phyloP scores from a whole-genome alignment of 257 asterid species.

The Solanum phureja region DNA sequence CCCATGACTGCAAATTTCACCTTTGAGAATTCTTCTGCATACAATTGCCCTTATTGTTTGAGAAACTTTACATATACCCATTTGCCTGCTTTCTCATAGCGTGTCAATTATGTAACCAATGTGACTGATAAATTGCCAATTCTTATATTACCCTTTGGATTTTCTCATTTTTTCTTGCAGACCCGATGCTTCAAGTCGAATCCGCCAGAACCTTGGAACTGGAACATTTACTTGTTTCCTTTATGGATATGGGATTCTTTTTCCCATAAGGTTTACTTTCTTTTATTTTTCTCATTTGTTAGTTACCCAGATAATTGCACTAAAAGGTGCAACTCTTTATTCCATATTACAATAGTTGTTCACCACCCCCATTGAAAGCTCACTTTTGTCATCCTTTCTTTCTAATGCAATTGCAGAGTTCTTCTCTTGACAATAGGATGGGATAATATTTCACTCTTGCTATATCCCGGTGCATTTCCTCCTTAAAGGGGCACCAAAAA shows the following conservation, averaged over 20 bases:
- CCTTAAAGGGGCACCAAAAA: constrained; percentile 77
- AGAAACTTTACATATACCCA: neutral
- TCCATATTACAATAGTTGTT: too few relatives aligned
- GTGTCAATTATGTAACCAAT: neutral
- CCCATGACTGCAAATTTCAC: neutral
- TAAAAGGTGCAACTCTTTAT: too few relatives aligned
- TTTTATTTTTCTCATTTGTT: neutral
- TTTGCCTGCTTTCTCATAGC: neutral
- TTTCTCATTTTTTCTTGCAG: constrained; percentile 21
- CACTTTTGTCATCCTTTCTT: neutral
- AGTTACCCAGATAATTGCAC: too few relatives aligned
- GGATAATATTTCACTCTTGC: constrained; percentile 78
- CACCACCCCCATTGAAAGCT: too few relatives aligned
- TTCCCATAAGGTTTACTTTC: constrained; percentile 62
- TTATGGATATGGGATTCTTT: constrained; percentile 84
- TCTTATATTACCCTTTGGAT: neutral
- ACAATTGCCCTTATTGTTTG: too few relatives aligned
- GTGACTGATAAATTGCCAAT: neutral
- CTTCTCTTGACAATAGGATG: constrained; percentile 68
- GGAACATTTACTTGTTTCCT: constrained; percentile 88
- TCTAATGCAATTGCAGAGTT: constrained; percentile 45
- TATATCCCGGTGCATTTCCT: constrained; percentile 87
- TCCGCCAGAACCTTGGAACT: constrained; percentile 99
- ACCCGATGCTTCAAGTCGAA: constrained; percentile 95
- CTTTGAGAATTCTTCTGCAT: too few relatives aligned